Evolutionary conservation across 805 yeast genomes (phyloP).

Genomic region (Nadsonia fulvescens): DNA sequence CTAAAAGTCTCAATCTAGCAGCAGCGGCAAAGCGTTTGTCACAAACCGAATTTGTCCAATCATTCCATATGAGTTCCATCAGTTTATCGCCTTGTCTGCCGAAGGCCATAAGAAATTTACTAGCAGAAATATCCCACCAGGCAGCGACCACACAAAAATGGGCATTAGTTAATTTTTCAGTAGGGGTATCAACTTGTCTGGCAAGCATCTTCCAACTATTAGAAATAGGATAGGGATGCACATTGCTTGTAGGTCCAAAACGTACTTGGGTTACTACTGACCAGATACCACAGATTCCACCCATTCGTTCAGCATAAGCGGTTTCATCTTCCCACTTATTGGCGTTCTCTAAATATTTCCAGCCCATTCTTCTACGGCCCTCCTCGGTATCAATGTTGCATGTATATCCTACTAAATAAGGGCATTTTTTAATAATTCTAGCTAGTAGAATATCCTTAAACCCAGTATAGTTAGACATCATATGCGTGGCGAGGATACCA

Average conservation of each 20-base stretch:
- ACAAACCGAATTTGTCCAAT: slow-evolving; percentile 35
- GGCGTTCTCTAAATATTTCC: slow-evolving; percentile 45
- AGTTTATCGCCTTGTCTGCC: slow-evolving; percentile 58
- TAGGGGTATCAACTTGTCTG: slow-evolving; percentile 40
- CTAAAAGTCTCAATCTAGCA: slow-evolving; percentile 53
- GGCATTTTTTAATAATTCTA: slow-evolving; percentile 81
- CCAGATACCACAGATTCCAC: slow-evolving; percentile 73
- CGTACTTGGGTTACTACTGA: slow-evolving; percentile 46
- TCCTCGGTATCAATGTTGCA: slow-evolving; percentile 63
- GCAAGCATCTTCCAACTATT: slow-evolving; percentile 60
- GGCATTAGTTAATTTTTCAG: slow-evolving; percentile 34
- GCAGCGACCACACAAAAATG: slow-evolving; percentile 57
- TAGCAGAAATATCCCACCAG: slow-evolving; percentile 85
- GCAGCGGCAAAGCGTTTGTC: slow-evolving; percentile 55
- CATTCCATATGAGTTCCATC: slow-evolving; percentile 26
- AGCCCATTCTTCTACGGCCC: slow-evolving; percentile 77
- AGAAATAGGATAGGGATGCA: slow-evolving; percentile 39
- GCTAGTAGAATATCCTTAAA: slow-evolving; percentile 47
- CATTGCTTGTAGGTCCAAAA: slow-evolving; percentile 11
- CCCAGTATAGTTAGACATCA: slow-evolving; percentile 34
- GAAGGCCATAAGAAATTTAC: slow-evolving; percentile 34
- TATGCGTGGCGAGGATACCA: slow-evolving; percentile 40
- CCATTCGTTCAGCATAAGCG: slow-evolving; percentile 67
- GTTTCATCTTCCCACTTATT: slow-evolving; percentile 32
- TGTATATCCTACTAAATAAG: slow-evolving; percentile 66